These are phyloP conservation scores for Piper betle DNA, from an alignment of 164 flowering plant genomes.

Conservation along the genomic window DNA sequence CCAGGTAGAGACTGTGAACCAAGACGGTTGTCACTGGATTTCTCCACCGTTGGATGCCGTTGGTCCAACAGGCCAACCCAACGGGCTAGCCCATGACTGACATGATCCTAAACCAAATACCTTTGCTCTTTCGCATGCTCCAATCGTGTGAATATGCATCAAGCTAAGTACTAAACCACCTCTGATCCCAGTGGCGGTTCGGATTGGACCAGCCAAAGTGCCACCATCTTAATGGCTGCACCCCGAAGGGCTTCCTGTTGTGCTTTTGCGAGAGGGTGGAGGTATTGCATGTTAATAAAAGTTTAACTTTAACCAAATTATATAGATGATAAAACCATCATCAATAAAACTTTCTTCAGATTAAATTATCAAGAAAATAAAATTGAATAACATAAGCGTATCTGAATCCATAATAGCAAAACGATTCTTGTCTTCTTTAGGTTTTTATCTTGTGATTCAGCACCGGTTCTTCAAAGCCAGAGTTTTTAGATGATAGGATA, in stretches of 20 bases:
- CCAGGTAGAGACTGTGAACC: constrained; percentile 70
- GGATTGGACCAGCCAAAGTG: constrained; percentile 59
- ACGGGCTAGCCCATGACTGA: constrained; percentile 68
- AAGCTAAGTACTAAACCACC: constrained; percentile 82
- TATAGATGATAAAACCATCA: too few species aligned
- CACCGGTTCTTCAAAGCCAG: too few species aligned
- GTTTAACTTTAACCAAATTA: too few species aligned
- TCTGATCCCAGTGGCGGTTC: constrained; percentile 90
- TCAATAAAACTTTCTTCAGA: too few species aligned
- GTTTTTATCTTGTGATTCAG: too few species aligned
- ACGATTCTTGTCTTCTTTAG: too few species aligned
- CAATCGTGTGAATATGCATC: constrained; percentile 83
- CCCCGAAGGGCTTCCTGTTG: constrained; percentile 82
- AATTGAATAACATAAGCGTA: too few species aligned
- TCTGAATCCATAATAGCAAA: too few species aligned
- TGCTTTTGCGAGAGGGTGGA: constrained; percentile 79
- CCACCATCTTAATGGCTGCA: constrained; percentile 70
- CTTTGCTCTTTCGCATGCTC: constrained; percentile 92
- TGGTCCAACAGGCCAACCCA: constrained; percentile 68
- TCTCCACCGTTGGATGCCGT: constrained; percentile 69
- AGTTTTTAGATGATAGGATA: too few species aligned
- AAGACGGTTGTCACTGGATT: constrained; percentile 65
- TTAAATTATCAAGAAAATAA: too few species aligned
- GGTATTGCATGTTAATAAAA: constrained; percentile 96
- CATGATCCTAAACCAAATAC: constrained; percentile 81